A percentile compares a stretch with the other conserved stretches of the same genome.
These are phyloP conservation scores for Rhododendron mucronatum DNA, from an alignment of 148 eudicot species.

Conservation along the genomic window DNA sequence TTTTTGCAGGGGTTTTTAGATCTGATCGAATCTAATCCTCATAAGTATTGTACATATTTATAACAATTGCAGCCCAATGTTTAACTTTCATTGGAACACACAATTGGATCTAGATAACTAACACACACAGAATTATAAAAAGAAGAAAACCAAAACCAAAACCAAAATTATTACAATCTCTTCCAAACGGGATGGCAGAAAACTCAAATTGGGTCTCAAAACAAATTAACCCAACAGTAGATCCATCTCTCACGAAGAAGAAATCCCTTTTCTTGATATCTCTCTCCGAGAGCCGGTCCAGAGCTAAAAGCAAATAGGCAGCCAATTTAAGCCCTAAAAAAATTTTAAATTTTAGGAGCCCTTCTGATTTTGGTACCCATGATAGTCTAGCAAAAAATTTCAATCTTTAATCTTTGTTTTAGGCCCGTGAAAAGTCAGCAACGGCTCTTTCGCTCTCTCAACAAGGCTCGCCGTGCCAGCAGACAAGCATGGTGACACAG, in stretches of 20 bases:
- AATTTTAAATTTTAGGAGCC: too few species aligned
- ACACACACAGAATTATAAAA: neutral
- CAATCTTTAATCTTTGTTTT: too few species aligned
- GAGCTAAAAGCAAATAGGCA: too few species aligned
- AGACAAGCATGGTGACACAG: conserved; percentile 81
- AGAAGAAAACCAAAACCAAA: neutral
- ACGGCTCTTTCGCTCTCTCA: neutral
- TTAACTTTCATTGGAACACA: neutral
- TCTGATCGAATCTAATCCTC: neutral
- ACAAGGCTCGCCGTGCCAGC: conserved; percentile 73
- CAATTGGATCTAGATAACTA: conserved; percentile 12
- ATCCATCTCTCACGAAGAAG: conserved; percentile 15
- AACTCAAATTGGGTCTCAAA: neutral
- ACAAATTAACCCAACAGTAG: neutral
- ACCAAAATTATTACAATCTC: neutral
- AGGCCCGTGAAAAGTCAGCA: too few species aligned
- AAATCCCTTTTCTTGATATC: neutral
- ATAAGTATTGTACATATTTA: neutral
- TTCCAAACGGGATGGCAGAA: conserved; percentile 14
- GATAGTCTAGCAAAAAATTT: too few species aligned
- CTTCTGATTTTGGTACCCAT: too few species aligned
- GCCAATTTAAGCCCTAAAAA: too few species aligned
- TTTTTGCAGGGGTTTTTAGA: neutral
- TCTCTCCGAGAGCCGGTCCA: too few species aligned
- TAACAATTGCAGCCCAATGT: conserved; percentile 17